Evolutionary conservation across 768 basidiomycete genomes (phyloP).

Genomic region (Boletus eberwhitei): DNA sequence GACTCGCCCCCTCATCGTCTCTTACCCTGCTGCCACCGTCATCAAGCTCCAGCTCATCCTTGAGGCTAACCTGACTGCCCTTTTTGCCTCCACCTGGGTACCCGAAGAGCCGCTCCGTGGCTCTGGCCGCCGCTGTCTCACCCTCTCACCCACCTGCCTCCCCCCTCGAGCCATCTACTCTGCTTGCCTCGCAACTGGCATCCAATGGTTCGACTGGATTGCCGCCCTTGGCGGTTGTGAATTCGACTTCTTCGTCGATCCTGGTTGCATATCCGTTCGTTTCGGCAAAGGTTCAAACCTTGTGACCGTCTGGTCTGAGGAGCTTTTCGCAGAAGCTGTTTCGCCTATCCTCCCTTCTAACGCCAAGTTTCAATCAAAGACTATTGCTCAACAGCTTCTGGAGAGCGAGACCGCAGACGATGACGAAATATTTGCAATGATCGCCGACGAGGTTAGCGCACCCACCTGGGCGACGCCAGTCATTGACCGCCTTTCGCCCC

Average conservation of each 20-base stretch:
- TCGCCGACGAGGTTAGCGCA: constrained; percentile 65
- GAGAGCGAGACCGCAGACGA: constrained; percentile 71
- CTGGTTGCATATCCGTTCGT: constrained; percentile 72
- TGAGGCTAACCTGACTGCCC: constrained; percentile 67
- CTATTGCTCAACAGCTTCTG: constrained; percentile 70
- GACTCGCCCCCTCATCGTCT: constrained; percentile 57
- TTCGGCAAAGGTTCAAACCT: constrained; percentile 45
- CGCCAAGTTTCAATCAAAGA: constrained; percentile 42
- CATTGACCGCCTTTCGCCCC: constrained; percentile 54
- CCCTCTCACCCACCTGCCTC: constrained; percentile 62
- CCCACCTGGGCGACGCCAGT: constrained; percentile 71
- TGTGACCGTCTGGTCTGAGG: constrained; percentile 68
- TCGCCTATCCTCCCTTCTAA: constrained; percentile 18
- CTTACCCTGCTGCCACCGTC: constrained; percentile 59
- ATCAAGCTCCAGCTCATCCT: constrained; percentile 69
- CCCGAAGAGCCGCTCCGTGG: constrained; percentile 62
- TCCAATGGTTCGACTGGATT: constrained; percentile 85
- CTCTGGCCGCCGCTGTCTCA: constrained; percentile 70
- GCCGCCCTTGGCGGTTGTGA: constrained; percentile 60
- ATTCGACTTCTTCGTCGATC: constrained; percentile 80
- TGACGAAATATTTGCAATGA: constrained; percentile 69
- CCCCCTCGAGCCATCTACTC: constrained; percentile 71
- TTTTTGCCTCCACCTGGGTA: constrained; percentile 66
- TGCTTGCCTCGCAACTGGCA: constrained; percentile 63
- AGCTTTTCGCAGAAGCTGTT: constrained; percentile 33